Conservation (phyloP, 2,329 filamentous ascomycete genomes). For the Arthrobotrys pseudoclavata region DNA sequence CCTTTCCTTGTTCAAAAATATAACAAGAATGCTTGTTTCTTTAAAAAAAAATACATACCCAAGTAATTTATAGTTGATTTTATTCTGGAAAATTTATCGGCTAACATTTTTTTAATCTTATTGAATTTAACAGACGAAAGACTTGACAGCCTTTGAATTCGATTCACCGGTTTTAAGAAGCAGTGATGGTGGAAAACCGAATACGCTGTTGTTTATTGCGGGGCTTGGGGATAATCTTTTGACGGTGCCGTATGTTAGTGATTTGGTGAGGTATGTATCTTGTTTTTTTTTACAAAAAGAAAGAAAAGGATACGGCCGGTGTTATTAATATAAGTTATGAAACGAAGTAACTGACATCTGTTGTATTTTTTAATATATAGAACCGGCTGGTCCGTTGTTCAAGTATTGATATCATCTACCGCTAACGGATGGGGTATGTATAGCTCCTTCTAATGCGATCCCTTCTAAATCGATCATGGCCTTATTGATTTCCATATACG, state of each 20-base stretch:
- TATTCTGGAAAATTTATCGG: not conserved
- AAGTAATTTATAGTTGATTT: too few relatives aligned
- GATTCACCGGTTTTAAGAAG: slow-evolving; percentile 44
- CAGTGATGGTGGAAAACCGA: slow-evolving; percentile 31
- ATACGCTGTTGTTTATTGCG: slow-evolving; percentile 75
- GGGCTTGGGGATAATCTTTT: slow-evolving; percentile 79
- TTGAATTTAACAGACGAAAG: slow-evolving; percentile 39
- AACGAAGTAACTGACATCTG: not conserved
- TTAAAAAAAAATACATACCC: not conserved
- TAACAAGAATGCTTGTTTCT: not conserved
- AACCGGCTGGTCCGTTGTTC: slow-evolving; percentile 68
- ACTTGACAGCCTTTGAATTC: slow-evolving; percentile 62
- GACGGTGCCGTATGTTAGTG: slow-evolving; percentile 71
- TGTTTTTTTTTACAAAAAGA: not conserved
- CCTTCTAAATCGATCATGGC: too few relatives aligned
- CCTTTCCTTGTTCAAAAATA: not conserved
- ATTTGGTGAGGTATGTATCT: slow-evolving; percentile 40
- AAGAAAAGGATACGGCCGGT: too few relatives aligned
- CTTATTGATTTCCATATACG: too few relatives aligned
- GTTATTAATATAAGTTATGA: too few relatives aligned
- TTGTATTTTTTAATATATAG: slow-evolving; percentile 25
- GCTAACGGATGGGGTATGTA: slow-evolving; percentile 67
- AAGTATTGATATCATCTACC: slow-evolving; percentile 68
- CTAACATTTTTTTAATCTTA: not conserved
- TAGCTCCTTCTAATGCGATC: not conserved